Conservation (phyloP, 1,284 basidiomycete genomes). For the Microbotryum silenes-acaulis region DNA sequence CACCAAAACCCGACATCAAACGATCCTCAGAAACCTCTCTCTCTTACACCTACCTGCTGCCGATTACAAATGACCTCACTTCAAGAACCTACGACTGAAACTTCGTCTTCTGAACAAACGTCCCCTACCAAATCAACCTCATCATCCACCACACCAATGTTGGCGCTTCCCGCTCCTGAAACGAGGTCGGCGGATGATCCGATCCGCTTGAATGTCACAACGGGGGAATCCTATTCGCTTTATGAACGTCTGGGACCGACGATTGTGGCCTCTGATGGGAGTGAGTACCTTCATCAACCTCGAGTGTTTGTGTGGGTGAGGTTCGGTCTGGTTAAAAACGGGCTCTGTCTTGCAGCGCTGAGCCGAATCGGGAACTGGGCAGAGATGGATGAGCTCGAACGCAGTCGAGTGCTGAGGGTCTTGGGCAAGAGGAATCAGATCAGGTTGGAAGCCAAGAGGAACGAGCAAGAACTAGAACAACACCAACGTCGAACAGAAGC, state of each 20-base stretch:
- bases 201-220: constrained; percentile 15
- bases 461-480: not conserved
- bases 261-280: constrained; percentile 19
- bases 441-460: constrained; percentile 16
- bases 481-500: too few species aligned
- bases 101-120: too few species aligned
- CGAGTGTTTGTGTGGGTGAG: not conserved
- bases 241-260: constrained; percentile 23
- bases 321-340: not conserved
- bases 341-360: constrained; percentile 6
- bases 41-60: too few species aligned
- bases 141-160: too few species aligned
- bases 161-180: too few species aligned
- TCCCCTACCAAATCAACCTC: too few species aligned
- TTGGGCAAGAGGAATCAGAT: constrained; percentile 26
- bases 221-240: constrained; percentile 11
- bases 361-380: constrained; percentile 23
- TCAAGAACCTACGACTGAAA: too few species aligned
- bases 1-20: too few species aligned
- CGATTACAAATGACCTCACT: too few species aligned
- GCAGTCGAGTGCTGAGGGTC: constrained; percentile 17
- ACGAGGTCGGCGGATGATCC: not conserved
- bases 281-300: constrained; percentile 7
- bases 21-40: too few species aligned
- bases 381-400: constrained; percentile 15